Conservation (phyloP, 2,329 filamentous ascomycete species). For the Fusarium sp. region DNA sequence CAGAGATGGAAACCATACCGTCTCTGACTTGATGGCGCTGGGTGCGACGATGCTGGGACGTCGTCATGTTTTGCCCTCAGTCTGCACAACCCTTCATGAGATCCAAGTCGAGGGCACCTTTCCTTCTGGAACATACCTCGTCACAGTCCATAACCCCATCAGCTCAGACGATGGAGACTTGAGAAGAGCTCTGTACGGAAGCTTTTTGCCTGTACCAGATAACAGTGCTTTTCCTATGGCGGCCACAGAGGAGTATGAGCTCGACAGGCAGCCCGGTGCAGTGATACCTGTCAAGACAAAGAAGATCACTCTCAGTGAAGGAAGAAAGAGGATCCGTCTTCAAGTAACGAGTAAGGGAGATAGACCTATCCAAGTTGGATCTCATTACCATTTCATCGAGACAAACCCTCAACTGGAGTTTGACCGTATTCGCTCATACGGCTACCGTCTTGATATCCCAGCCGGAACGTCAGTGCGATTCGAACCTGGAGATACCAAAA, state of each 20-base stretch:
- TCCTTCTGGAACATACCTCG: constrained; percentile 88
- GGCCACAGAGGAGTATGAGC: constrained; percentile 73
- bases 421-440: constrained; percentile 84
- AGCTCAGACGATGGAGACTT: constrained; percentile 87
- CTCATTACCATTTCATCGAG: constrained; percentile 96
- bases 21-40: constrained; percentile 92
- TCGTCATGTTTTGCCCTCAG: constrained; percentile 88
- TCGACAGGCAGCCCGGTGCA: constrained; percentile 80
- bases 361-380: constrained; percentile 90
- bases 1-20: constrained; percentile 92
- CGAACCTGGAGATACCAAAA: constrained; percentile 92
- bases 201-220: constrained; percentile 84
- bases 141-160: constrained; percentile 93
- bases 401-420: constrained; percentile 92
- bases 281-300: constrained; percentile 77
- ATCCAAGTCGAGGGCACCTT: constrained; percentile 97
- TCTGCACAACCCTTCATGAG: constrained; percentile 81
- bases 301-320: constrained; percentile 77
- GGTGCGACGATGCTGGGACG: constrained; percentile 93
- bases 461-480: constrained; percentile 94
- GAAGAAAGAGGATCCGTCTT: constrained; percentile 77
- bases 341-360: constrained; percentile 89
- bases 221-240: constrained; percentile 75
- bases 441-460: constrained; percentile 87
- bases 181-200: constrained; percentile 88